Evolutionary conservation across 2,329 filamentous ascomycete species (phyloP), one percentile per base, ranked within the genome.

Genomic region (Aspergillus novoparasiticus): DNA sequence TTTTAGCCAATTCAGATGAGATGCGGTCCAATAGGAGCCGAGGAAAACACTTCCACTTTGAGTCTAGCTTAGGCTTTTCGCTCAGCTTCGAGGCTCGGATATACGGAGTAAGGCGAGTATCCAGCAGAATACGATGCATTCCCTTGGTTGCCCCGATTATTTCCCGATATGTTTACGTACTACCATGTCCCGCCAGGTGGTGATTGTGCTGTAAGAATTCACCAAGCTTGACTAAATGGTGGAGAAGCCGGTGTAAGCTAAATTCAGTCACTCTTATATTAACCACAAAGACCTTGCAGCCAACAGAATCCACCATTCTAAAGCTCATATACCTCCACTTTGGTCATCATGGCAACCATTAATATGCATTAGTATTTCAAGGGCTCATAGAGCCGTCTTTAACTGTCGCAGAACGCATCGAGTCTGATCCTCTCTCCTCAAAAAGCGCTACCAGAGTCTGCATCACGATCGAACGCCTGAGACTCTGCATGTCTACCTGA

Each of bases 381-480:
- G 30, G 50, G n/a, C 50, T 53, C 28, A 21, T 28, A 5, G 50
- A 53, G n/a, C 26, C 26, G 11, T 21, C 28, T 32, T 21, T 30
- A 23, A 48, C 11, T 12, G 5, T 14, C 11, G 28, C 23, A n/a
- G 50, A 53, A 32, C 3, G 30, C 3, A 28, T 8, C 6, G 28
- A 16, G 8, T 46, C 56, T 8, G 23, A 11, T 1, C 30, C 57
- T 21, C 46, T 48, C 19, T 59, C 57, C 4, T 59, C 57, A 43
- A 59, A 59, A 19, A 59, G 32, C 12, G 46, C 21, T 19, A 59
- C 57, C 30, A 59, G 45, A 30, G 46, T 59, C n/a, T 59, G 57
- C 57, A 59, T 59, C 45, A 41, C 45, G 11, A 59, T 34, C 14
- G 57, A 59, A 28, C 57, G 43, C 12, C 57, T 21, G 2, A 59